These are phyloP conservation scores for Heterobasidion occidentale DNA, from an alignment of 1,284 basidiomycete genomes.

Conservation along the genomic window DNA sequence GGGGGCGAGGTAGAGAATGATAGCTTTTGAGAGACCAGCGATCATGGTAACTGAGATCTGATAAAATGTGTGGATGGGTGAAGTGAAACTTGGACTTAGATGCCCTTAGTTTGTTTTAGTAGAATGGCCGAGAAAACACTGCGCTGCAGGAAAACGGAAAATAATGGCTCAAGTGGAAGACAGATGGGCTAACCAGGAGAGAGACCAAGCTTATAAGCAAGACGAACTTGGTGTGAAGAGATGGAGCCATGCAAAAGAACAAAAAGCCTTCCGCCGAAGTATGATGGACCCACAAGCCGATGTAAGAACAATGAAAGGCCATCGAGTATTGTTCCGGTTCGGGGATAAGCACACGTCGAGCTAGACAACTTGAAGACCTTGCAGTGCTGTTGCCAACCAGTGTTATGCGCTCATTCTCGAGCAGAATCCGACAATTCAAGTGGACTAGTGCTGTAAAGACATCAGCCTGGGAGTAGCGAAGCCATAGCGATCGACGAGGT, in stretches of 20 bases:
- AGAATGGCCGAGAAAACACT: background rate
- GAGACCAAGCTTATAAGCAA: background rate
- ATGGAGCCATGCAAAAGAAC: background rate
- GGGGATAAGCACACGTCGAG: background rate
- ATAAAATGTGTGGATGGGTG: too few species aligned
- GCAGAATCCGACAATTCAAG: too few species aligned
- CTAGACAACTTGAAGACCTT: background rate
- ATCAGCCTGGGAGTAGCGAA: too few species aligned
- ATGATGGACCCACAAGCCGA: background rate
- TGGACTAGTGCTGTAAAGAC: too few species aligned
- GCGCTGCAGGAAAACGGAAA: background rate
- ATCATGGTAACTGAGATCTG: slow-evolving; percentile 38
- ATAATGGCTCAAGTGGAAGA: background rate
- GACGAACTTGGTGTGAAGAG: background rate
- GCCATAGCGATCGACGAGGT: too few species aligned
- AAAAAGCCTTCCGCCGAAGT: background rate
- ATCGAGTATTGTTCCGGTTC: background rate
- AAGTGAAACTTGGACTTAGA: too few species aligned
- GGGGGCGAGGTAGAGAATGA: slow-evolving; percentile 63
- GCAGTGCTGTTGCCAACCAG: background rate
- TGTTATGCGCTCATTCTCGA: background rate
- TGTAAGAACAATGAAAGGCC: background rate
- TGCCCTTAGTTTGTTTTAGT: too few species aligned
- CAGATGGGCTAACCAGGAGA: background rate
- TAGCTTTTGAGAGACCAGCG: slow-evolving; percentile 58